A percentile compares a stretch with the other conserved stretches of the same genome.
phyloP scores from a whole-genome alignment of 1,284 basidiomycete genomes.

The Naganishia sp. region DNA sequence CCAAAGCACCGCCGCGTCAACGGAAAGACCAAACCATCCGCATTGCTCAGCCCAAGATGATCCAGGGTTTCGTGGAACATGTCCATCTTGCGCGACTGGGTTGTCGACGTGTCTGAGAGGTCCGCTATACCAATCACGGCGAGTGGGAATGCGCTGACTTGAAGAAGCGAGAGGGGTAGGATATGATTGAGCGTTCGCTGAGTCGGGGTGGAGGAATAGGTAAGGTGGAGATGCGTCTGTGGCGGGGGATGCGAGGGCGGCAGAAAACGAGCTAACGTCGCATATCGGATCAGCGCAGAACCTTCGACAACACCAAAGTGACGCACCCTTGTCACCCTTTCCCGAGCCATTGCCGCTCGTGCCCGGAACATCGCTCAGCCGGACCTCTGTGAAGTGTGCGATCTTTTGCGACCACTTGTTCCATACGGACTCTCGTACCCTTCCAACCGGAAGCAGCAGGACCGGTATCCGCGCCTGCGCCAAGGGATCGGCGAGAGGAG shows the following conservation, averaged over 20 bases:
- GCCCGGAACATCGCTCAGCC: conserved; percentile 34
- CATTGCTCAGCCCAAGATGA: conserved; percentile 20
- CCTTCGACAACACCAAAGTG: not conserved
- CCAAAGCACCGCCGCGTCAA: conserved; percentile 33
- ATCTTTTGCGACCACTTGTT: conserved; percentile 30
- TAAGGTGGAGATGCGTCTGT: conserved; percentile 32
- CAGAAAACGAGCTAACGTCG: conserved; percentile 30
- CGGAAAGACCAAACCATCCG: conserved; percentile 32
- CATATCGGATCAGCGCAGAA: not conserved
- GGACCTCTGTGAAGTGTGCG: conserved; percentile 24
- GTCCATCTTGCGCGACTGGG: conserved; percentile 28
- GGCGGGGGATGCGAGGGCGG: conserved; percentile 33
- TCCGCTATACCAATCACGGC: conserved; percentile 35
- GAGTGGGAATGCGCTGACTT: conserved; percentile 31
- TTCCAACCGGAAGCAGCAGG: conserved; percentile 49
- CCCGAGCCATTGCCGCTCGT: conserved; percentile 29
- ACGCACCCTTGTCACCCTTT: conserved; percentile 29
- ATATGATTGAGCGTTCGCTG: conserved; percentile 17
- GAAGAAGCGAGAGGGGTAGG: conserved; percentile 29
- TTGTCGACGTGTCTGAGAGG: conserved; percentile 31
- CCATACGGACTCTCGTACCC: conserved; percentile 25
- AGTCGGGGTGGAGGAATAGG: conserved; percentile 17
- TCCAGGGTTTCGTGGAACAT: conserved; percentile 29
- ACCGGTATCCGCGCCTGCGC: conserved; percentile 50
- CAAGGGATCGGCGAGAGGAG: conserved; percentile 43